Evolutionary conservation across 176 grass and related monocot genomes (phyloP).

Genomic region (Oryza glumipatula): DNA sequence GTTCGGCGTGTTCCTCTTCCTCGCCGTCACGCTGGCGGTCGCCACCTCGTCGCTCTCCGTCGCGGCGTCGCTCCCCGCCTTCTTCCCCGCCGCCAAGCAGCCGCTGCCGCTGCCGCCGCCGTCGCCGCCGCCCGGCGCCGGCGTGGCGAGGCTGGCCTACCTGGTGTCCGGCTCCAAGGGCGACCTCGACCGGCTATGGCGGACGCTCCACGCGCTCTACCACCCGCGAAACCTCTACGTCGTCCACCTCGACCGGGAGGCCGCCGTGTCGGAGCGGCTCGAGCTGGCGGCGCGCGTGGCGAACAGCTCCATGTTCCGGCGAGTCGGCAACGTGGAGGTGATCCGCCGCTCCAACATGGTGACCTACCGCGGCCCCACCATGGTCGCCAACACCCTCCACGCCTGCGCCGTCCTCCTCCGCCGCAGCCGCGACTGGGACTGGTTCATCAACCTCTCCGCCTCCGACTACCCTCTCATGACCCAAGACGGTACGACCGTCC

Average conservation of each 20-base stretch:
- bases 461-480: slow-evolving; percentile 94
- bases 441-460: slow-evolving; percentile 98
- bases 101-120: too few relatives aligned
- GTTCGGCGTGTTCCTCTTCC: slow-evolving; percentile 49
- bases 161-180: slow-evolving; percentile 88
- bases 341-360: slow-evolving; percentile 85
- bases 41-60: slow-evolving; percentile 11
- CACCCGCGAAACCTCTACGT: slow-evolving; percentile 88
- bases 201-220: slow-evolving; percentile 85
- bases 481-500: slow-evolving; percentile 62
- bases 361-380: slow-evolving; percentile 88
- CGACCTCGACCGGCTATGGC: slow-evolving; percentile 87
- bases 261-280: slow-evolving; percentile 55
- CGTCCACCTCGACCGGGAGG: slow-evolving; percentile 86
- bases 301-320: slow-evolving; percentile 47
- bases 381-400: slow-evolving; percentile 94
- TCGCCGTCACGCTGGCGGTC: slow-evolving; percentile 48
- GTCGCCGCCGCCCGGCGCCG: neutral
- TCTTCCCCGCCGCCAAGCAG: slow-evolving; percentile 22
- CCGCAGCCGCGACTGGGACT: slow-evolving; percentile 75
- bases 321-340: slow-evolving; percentile 74
- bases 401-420: slow-evolving; percentile 85
- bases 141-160: slow-evolving; percentile 74
- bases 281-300: slow-evolving; percentile 65
- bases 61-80: slow-evolving; percentile 39